Conservation (phyloP, 805 yeast species). For the Lipomyces japonicus region DNA sequence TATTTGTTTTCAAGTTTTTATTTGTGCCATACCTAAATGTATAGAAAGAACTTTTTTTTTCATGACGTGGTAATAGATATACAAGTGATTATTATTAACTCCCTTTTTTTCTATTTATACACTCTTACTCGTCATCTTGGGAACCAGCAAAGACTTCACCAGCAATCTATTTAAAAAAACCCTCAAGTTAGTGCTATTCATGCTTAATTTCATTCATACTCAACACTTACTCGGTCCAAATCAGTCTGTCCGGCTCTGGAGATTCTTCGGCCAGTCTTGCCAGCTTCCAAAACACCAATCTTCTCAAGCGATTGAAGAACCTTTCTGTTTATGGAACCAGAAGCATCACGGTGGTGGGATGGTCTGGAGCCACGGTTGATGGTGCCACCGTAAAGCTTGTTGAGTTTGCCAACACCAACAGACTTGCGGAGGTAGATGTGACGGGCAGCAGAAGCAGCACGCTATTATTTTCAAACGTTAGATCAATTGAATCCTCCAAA, state of each 20-base stretch:
- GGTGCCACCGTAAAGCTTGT: constrained; percentile 99
- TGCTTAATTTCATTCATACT: too few species aligned
- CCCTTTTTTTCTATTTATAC: background rate
- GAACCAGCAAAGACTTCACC: constrained; percentile 30
- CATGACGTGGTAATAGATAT: background rate
- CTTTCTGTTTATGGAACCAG: constrained; percentile 98
- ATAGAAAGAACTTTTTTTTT: constrained; percentile 13
- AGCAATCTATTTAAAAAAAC: constrained; percentile 24
- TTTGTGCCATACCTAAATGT: constrained; percentile 11
- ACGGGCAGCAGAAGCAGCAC: constrained; percentile 99
- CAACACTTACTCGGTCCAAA: constrained; percentile 90
- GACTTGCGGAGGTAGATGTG: constrained; percentile 99
- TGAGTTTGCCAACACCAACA: constrained; percentile 98
- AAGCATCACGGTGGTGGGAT: constrained; percentile 97
- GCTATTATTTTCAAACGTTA: constrained; percentile 55
- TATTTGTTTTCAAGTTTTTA: constrained; percentile 23
- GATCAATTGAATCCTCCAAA: background rate
- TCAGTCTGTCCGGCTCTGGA: constrained; percentile 99
- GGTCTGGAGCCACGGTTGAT: constrained; percentile 99
- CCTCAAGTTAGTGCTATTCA: too few species aligned
- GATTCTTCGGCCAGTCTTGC: constrained; percentile 99
- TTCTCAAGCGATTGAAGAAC: constrained; percentile 97
- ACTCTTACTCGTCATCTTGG: constrained; percentile 25
- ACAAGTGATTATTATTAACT: background rate
- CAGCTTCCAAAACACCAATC: constrained; percentile 93